Base-by-base conservation (phyloP, 106 monocot genomes). In the Dendrobium officinale region DNA sequence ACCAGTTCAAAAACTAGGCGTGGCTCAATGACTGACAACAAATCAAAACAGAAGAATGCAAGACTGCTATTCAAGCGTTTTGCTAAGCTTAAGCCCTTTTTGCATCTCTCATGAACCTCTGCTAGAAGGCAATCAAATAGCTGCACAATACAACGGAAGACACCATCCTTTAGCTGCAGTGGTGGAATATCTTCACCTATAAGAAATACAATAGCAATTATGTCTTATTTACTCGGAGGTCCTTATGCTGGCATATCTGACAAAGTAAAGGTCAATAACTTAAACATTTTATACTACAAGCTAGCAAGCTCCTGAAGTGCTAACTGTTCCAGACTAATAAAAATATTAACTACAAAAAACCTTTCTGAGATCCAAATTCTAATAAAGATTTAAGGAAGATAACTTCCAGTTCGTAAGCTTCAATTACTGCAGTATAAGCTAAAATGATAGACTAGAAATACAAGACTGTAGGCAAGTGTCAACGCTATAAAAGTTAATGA, bases 1-100 rank as follows among this genome's bases (percentile, higher is more conserved):
- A 99, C 99, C 99, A 99, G 83, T 83, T 99, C 99, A 93, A 93
- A 99, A 27, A 99, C 99, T 89, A 95, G 95, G 20, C 93, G 95
- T 43, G 99, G 99, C 79, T 99, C 99, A 81, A 91, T 86, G 22
- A 99, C 84, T 48, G 95, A 99, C 22, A 99, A 73, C 72, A 99
- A 87, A 84, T 99, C 99, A 86, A 90, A 93, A 80, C 99, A 99
- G 80, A 95, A 99, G 83, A 99, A 99, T 24, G 95, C 95, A 75
- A 99, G 87, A 78, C 94, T 95, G 84, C 95, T 95, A 82, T 99
- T 99, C 43, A 99, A 75, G 41, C 85, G 91, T 42, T 99, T 99
- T 77, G 99, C 99, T 66, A 99, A 91, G 83, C 88, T 91, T 78
- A 95, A 90, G 75, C 99, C 99, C 82, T 99, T 99, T 80, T 99